Evolutionary conservation across 2,329 filamentous ascomycete genomes (phyloP).

Genomic region (Colletotrichum simmondsii): DNA sequence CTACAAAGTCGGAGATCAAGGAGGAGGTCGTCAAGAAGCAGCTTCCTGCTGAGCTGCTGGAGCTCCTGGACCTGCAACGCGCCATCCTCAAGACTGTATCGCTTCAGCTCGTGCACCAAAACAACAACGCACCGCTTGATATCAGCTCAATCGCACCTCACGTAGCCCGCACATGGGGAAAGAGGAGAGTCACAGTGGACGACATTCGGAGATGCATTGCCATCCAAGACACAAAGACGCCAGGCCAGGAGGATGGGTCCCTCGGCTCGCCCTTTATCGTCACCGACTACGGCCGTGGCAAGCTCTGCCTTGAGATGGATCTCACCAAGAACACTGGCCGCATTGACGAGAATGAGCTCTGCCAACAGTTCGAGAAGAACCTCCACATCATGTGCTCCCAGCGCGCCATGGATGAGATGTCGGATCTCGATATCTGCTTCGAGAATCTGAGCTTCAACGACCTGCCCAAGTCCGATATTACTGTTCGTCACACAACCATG

Average conservation of each 20-base stretch:
- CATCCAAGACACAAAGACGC: conserved; percentile 62
- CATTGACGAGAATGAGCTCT: conserved; percentile 63
- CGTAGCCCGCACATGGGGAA: conserved; percentile 77
- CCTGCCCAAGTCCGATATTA: conserved; percentile 66
- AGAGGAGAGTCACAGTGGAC: conserved; percentile 71
- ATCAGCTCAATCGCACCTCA: conserved; percentile 69
- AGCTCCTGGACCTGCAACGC: conserved; percentile 72
- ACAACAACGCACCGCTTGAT: conserved; percentile 70
- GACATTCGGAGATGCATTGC: conserved; percentile 76
- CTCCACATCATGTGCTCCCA: conserved; percentile 57
- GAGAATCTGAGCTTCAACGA: conserved; percentile 45
- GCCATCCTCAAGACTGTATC: conserved; percentile 76
- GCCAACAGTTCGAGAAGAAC: conserved; percentile 64
- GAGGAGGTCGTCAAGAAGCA: conserved; percentile 42
- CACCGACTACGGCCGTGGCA: conserved; percentile 63
- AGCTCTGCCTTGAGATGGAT: conserved; percentile 69
- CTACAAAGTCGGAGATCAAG: conserved; percentile 35
- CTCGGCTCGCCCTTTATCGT: conserved; percentile 54
- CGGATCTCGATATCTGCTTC: conserved; percentile 60
- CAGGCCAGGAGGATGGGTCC: conserved; percentile 34
- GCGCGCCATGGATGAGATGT: conserved; percentile 42
- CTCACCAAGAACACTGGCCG: conserved; percentile 47
- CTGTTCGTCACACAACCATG: conserved; percentile 58
- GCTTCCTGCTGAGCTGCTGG: conserved; percentile 64
- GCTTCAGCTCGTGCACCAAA: conserved; percentile 77